phyloP scores from a whole-genome alignment of 768 basidiomycete species.

The Pleurotus djamor region DNA sequence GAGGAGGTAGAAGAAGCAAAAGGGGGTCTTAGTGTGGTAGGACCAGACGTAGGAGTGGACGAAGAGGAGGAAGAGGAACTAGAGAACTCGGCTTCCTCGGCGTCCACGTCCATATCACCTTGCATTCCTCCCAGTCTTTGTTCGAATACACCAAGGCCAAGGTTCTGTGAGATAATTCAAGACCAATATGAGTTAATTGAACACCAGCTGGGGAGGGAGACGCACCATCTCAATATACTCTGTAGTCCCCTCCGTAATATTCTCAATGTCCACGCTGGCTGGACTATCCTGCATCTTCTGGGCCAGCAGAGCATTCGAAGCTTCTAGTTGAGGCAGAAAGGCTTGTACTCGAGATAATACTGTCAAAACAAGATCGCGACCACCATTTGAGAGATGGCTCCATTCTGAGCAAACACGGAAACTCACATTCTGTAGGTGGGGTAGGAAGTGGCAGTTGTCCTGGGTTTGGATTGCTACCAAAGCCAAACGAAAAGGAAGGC shows the following conservation, averaged over 20 bases:
- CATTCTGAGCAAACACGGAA: background rate
- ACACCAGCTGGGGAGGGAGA: background rate
- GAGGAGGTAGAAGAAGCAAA: background rate
- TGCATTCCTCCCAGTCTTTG: conserved; percentile 13
- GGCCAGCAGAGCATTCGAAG: conserved; percentile 56
- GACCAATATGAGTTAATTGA: background rate
- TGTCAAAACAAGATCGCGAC: conserved; percentile 21
- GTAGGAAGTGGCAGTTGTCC: background rate
- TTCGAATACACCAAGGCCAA: conserved; percentile 65
- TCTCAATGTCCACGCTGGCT: conserved; percentile 67
- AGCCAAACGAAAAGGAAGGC: background rate
- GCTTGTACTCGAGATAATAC: conserved; percentile 65
- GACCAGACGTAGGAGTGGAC: background rate
- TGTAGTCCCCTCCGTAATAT: conserved; percentile 43
- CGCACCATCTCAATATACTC: conserved; percentile 68
- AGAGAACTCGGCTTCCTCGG: conserved; percentile 22
- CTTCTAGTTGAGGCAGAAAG: conserved; percentile 66
- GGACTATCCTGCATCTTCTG: conserved; percentile 47
- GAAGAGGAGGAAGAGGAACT: background rate
- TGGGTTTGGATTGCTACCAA: background rate
- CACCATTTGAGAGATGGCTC: background rate
- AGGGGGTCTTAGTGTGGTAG: too few relatives aligned
- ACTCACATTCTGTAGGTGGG: background rate
- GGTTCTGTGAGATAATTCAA: conserved; percentile 37
- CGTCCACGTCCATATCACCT: conserved; percentile 10